Evolutionary conservation across 768 basidiomycete genomes (phyloP), one percentile per base, ranked within the genome.

Genomic region (Hemileccinum impolitum): DNA sequence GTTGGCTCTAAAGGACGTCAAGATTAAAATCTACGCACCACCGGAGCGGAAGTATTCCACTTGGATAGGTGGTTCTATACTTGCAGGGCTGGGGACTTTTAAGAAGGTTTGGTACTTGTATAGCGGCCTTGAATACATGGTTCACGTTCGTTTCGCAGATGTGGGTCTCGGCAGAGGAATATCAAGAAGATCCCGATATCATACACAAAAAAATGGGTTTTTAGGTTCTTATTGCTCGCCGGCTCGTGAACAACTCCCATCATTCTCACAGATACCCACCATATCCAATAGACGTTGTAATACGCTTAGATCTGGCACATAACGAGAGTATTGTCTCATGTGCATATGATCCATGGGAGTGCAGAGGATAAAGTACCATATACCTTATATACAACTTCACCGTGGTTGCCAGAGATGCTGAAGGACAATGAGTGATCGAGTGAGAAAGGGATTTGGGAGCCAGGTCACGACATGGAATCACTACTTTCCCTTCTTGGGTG

Each of bases 151-250:
- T 57, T 44, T 42, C 26, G 46, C 49, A 96, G 93, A 98, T 99
- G 95, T 99, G 96, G 95, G 92, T 99, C 43, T 94, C 93, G 39
- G 94, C 94, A 34, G 95, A 99, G 70, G 96, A 98, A 71, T 98
- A 97, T 66, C 93, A 96, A 70, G 95, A 99, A 70, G 95, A 98
- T 71, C 94, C 95, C 47, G 94, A 98, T 63, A 90, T 97, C 62
- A 98, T 97, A 63, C 94, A 96, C 71, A 94, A 91, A 72, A 95
- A 95, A 71, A 79, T 87, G 49, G 90, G 89, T 40, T 92, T 93
- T 69, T 92, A 65, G 55, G 39, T 19, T 48, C 40, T 51, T 19
- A 31, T 42, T 44, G 48, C 47, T 58, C 54, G 46, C 42, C 39
- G 47, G 56, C 38, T 38, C 42, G 47, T 39, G 43, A 43, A 45